Base-by-base conservation (phyloP, 139 green algal genomes). In the Coccomyxa sp. region DNA sequence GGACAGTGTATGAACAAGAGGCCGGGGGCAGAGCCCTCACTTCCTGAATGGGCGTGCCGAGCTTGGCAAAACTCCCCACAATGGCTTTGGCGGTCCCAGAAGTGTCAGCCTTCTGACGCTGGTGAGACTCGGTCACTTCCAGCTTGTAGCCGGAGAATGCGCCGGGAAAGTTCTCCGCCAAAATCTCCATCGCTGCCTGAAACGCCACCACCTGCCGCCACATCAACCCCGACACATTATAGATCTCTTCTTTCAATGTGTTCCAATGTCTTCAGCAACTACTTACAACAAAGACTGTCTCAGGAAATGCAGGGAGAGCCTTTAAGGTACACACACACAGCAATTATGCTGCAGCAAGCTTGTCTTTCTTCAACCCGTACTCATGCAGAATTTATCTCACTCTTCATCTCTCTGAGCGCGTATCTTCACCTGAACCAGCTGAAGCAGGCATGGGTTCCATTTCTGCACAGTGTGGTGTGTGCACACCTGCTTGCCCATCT, bases 31-130 rank as follows among this genome's bases (percentile, higher is more conserved):
- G n/a, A 51, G 76, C 31, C 18, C 84, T n/a, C 80, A 88, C 88
- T 75, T 95, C 91, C 45, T 90, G 85, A 82, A 95, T 98, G 0
- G 92, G 80, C 0, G 95, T 59, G 13, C 97, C 97, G 81, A 99
- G 90, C 71, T 90, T 89, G 32, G 95, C 88, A 80, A 99, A 95
- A 4, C 91, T 98, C 13, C 81, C 76, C 11, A 99, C 95, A 51
- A 98, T 89, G 0, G 95, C 96, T 85, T 98, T 98, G 67, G 96
- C 96, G 13, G 94, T 97, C 66, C 91, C 94, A 27, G 89, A 95
- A 10, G 95, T 98, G 89, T 99, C 96, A 68, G 94, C 97, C 90
- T 99, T 99, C 71, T 89, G 96, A n/a, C 87, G 91, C 86, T 99
- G 97, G 88, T 99, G 97, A 68, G 93, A 98, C 90, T 99, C 97